Conservation (phyloP, 805 yeast genomes). For the Wickerhamiella sergipiensis region DNA sequence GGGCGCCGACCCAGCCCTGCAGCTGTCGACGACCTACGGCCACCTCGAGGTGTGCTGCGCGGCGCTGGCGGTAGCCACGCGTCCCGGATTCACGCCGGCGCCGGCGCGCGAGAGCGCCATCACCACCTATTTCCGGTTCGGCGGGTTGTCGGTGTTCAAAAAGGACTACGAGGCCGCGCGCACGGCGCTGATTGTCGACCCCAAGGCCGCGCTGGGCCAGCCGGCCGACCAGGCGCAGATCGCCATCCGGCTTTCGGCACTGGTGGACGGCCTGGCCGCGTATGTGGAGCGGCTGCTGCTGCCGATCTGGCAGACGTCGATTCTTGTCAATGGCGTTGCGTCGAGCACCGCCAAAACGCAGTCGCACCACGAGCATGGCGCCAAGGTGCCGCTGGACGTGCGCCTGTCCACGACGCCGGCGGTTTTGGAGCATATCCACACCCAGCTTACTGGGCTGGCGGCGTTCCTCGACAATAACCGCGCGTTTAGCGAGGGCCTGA, state of each 20-base stretch:
- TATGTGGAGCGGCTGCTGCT: constrained; percentile 67
- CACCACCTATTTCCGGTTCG: constrained; percentile 16
- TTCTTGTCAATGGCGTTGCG: constrained; percentile 31
- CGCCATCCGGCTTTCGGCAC: constrained; percentile 68
- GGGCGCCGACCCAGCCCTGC: constrained; percentile 47
- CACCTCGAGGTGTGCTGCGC: constrained; percentile 82
- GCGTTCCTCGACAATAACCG: constrained; percentile 32
- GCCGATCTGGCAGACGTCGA: constrained; percentile 62
- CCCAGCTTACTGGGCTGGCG: constrained; percentile 21
- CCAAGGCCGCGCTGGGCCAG: constrained; percentile 8
- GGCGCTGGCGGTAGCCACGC: constrained; percentile 62
- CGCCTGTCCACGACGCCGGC: constrained; percentile 7
- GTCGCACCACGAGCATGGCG: constrained; percentile 10
- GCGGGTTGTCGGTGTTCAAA: constrained; percentile 18
- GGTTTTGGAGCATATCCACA: constrained; percentile 21
- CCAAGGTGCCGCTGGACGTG: constrained; percentile 16
- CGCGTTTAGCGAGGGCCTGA: constrained; percentile 31
- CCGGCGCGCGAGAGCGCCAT: constrained; percentile 29
- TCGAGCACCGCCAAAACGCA: constrained; percentile 10
- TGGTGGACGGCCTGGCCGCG: constrained; percentile 78
- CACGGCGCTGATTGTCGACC: constrained; percentile 6
- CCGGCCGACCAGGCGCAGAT: constrained; percentile 9
- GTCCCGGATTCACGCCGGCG: constrained; percentile 39
- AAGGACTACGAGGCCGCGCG: constrained; percentile 13
- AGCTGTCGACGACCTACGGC: constrained; percentile 66